Base-by-base conservation (phyloP, 2,329 filamentous ascomycete genomes). In the Laburnicola sp. region DNA sequence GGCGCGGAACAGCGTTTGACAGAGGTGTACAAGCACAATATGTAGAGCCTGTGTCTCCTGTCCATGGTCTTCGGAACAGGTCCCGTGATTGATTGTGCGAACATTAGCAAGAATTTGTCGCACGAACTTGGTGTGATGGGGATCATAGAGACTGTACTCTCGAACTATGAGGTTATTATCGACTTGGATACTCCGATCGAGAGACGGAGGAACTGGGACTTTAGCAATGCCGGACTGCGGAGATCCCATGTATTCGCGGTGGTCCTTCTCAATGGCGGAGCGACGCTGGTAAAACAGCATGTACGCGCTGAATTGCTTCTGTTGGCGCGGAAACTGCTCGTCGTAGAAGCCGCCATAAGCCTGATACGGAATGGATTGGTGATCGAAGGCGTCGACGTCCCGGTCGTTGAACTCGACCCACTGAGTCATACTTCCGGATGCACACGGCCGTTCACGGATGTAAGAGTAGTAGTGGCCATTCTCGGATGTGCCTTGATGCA, bases 391-490 rank as follows among this genome's bases (percentile, higher is more conserved):
- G 16, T 79, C 84, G 23, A 96, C 92, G 43, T 83, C 79, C n/a
- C 91, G 86, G 69, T 99, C 94, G 62, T 99, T 97, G 73, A 97
- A 97, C 66, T 96, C 90, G 7, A 96, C 81, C 94, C 94, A 99
- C 4, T 76, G 76, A 45, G 72, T 73, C 47, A 63, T 75, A 8
- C 76, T 75, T 3, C 70, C 69, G 30, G 75, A 70, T 21, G 80
- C 74, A 11, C 75, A 78, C 21, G 89, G 85, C 16, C 91, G 83
- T 70, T 96, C 88, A 46, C 91, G 88, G 57, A 95, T 91, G 69
- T 91, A 97, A 0, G 93, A 97, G 74, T 97, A 97, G 74, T 99
- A 99, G 71, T 99, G 94, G 0, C 94, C 94, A 26, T 91, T 93
- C 67, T 97, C 91, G 9, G 93, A 91, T 2, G 89, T 96, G 11